phyloP scores from a whole-genome alignment of 2,329 filamentous ascomycete species.

The Aaosphaeria pasadenensis region DNA sequence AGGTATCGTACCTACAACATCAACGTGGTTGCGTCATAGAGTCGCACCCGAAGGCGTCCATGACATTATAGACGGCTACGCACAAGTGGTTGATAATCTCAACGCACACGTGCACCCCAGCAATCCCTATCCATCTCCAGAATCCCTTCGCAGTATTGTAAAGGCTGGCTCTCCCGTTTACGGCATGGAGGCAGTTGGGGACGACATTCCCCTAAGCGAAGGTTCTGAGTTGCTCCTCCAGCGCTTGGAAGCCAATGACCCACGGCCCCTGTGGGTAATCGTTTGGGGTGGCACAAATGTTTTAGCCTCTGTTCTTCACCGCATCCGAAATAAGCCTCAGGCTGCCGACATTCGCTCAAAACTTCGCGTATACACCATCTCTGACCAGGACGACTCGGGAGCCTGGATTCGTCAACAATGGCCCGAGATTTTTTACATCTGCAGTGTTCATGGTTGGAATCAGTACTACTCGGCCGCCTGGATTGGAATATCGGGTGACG shows the following conservation, averaged over 20 bases:
- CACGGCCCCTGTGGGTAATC: constrained; percentile 46
- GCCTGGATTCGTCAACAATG: constrained; percentile 48
- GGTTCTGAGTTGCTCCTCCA: background rate
- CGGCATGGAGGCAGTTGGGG: constrained; percentile 33
- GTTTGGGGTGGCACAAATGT: constrained; percentile 54
- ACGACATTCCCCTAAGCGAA: background rate
- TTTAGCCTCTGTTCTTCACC: constrained; percentile 47
- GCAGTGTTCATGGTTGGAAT: constrained; percentile 49
- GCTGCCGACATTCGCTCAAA: constrained; percentile 39
- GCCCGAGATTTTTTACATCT: constrained; percentile 51
- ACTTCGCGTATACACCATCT: constrained; percentile 53
- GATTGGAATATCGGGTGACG: constrained; percentile 49
- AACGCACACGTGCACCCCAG: constrained; percentile 32
- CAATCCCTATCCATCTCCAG: constrained; percentile 18
- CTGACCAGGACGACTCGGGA: constrained; percentile 53
- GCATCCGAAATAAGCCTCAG: constrained; percentile 32
- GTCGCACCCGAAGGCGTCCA: constrained; percentile 14
- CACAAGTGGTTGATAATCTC: constrained; percentile 41
- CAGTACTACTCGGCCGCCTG: constrained; percentile 49
- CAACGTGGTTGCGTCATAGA: constrained; percentile 11
- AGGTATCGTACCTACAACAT: constrained; percentile 14
- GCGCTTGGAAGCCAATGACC: background rate
- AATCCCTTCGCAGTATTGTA: constrained; percentile 7
- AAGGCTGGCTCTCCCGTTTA: constrained; percentile 37
- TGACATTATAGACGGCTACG: constrained; percentile 24